Evolutionary conservation across 202 grass and related monocot species (phyloP).

Genomic region (Zizania palustris): DNA sequence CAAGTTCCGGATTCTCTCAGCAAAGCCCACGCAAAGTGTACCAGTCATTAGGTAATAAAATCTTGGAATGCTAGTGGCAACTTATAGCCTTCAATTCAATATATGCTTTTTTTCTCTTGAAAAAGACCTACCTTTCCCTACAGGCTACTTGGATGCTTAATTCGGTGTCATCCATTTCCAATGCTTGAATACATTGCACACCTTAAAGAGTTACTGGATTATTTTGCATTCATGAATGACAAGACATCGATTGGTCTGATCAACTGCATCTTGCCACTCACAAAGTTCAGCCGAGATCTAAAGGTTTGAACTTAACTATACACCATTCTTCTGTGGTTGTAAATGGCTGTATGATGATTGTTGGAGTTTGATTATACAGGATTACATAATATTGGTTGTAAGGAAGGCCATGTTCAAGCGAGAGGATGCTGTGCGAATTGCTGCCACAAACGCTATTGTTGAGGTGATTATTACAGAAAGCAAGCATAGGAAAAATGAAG

Average conservation of each 20-base stretch:
- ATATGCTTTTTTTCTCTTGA: neutral
- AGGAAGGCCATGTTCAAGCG: conserved; percentile 93
- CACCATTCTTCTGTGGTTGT: conserved; percentile 14
- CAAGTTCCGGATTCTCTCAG: conserved; percentile 76
- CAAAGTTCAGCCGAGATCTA: conserved; percentile 65
- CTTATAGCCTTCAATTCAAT: neutral
- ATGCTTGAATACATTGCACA: conserved; percentile 73
- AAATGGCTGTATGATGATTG: conserved; percentile 22
- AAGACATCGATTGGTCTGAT: conserved; percentile 64
- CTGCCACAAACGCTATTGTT: conserved; percentile 74
- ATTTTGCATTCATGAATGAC: conserved; percentile 81
- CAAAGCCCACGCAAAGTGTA: conserved; percentile 73
- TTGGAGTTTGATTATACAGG: conserved; percentile 53
- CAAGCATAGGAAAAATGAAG: conserved; percentile 54
- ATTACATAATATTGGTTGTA: conserved; percentile 89
- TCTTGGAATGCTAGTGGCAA: neutral
- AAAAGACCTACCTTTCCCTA: conserved; percentile 8
- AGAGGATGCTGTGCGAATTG: conserved; percentile 64
- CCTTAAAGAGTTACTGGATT: conserved; percentile 84
- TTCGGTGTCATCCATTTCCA: conserved; percentile 59
- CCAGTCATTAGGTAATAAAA: conserved; percentile 60
- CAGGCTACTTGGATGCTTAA: conserved; percentile 69
- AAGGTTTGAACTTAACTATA: conserved; percentile 54
- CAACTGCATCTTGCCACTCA: conserved; percentile 79
- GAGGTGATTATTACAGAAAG: conserved; percentile 69